phyloP scores from a whole-genome alignment of 2,329 filamentous ascomycete species.

The Fusarium sp. region DNA sequence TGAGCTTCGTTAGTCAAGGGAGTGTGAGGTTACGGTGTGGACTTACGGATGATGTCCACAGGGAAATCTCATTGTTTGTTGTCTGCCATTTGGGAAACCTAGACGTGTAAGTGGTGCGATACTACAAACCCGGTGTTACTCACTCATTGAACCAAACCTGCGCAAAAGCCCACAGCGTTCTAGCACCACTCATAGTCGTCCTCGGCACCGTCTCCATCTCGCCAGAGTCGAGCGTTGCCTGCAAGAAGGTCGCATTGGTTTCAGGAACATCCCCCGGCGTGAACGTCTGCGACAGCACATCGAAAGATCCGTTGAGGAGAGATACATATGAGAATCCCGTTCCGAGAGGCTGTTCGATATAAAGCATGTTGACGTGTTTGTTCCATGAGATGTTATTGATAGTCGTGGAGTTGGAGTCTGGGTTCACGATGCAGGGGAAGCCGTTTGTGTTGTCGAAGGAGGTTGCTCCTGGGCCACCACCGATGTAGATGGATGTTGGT shows the following conservation, averaged over 20 bases:
- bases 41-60: constrained; percentile 70
- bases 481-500: constrained; percentile 67
- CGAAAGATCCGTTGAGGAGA: constrained; percentile 65
- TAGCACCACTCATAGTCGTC: constrained; percentile 65
- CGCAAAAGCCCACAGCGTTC: constrained; percentile 71
- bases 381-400: constrained; percentile 73
- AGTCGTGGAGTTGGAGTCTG: constrained; percentile 64
- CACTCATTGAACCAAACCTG: constrained; percentile 65
- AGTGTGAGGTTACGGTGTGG: fast-evolving
- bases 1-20: neutral
- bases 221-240: constrained; percentile 29
- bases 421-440: constrained; percentile 62
- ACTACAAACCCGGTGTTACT: neutral
- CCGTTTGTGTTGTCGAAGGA: constrained; percentile 71
- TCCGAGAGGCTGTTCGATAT: constrained; percentile 71
- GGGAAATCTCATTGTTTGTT: constrained; percentile 64
- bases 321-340: constrained; percentile 69
- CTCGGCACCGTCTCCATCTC: constrained; percentile 48
- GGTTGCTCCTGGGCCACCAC: constrained; percentile 72
- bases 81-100: constrained; percentile 68
- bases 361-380: constrained; percentile 60
- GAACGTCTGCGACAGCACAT: constrained; percentile 57
- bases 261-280: constrained; percentile 6
- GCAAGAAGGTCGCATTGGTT: constrained; percentile 30
- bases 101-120: neutral